phyloP scores from a whole-genome alignment of 495 filamentous ascomycete genomes.

The Podospora anserina region DNA sequence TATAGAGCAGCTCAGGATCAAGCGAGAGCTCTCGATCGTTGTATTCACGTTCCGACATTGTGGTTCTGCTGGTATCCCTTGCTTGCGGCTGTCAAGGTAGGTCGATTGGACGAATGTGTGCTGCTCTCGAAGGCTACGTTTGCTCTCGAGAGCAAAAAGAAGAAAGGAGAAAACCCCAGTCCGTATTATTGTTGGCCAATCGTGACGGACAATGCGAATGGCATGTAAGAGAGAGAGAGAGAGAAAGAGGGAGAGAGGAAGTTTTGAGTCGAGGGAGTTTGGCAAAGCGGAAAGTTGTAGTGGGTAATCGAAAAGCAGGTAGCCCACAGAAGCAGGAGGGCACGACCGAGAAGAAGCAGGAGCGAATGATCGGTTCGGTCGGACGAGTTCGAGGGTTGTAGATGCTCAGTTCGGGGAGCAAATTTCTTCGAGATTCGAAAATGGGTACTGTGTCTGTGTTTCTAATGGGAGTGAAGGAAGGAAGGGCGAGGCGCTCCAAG shows the following conservation, averaged over 20 bases:
- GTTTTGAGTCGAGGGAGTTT: not conserved
- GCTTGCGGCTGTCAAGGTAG: not conserved
- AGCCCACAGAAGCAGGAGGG: not conserved
- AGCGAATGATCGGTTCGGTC: not conserved
- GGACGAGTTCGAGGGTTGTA: not conserved
- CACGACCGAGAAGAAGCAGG: not conserved
- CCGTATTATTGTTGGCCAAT: not conserved
- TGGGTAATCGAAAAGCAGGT: not conserved
- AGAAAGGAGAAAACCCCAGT: not conserved
- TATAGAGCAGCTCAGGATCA: slow-evolving; percentile 86
- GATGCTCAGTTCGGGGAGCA: not conserved
- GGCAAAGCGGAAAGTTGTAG: not conserved
- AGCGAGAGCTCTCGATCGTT: slow-evolving; percentile 47
- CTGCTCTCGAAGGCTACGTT: not conserved
- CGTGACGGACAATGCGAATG: not conserved
- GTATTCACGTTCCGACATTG: slow-evolving; percentile 43
- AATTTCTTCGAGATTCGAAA: not conserved
- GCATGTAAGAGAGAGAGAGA: not conserved
- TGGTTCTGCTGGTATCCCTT: not conserved
- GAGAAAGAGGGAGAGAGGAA: not conserved
- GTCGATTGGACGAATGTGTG: not conserved
- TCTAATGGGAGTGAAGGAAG: not conserved
- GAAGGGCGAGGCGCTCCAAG: not conserved
- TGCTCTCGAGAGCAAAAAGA: not conserved
- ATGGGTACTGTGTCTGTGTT: not conserved